A percentile compares a stretch with the other conserved stretches of the same genome.
These are phyloP conservation scores for Sporisorium iseilematis-ciliati DNA, from an alignment of 1,284 basidiomycete genomes.

Conservation along the genomic window DNA sequence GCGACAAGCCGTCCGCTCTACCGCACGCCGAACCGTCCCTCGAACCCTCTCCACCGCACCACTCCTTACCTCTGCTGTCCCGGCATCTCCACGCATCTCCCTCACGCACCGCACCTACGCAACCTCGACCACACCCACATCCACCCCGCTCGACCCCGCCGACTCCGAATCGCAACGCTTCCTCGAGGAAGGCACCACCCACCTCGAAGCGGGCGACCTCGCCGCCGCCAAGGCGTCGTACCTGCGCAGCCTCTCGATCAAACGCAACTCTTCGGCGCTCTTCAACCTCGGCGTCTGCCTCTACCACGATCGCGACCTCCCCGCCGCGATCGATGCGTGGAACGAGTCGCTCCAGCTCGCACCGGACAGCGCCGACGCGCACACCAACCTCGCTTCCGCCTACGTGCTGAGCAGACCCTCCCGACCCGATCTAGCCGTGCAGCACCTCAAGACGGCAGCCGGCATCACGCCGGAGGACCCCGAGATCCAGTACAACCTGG, in stretches of 20 bases:
- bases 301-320: conserved; percentile 81
- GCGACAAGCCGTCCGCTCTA: neutral
- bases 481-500: conserved; percentile 94
- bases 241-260: conserved; percentile 82
- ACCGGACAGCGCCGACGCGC: conserved; percentile 87
- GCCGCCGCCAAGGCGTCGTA: conserved; percentile 83
- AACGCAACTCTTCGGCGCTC: conserved; percentile 82
- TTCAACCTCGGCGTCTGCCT: conserved; percentile 90
- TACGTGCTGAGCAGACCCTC: conserved; percentile 88
- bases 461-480: conserved; percentile 89
- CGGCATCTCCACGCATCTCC: neutral
- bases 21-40: neutral
- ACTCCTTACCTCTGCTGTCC: neutral
- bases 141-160: conserved; percentile 83
- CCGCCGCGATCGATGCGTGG: conserved; percentile 60
- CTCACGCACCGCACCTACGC: conserved; percentile 75
- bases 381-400: conserved; percentile 93
- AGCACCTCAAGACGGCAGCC: conserved; percentile 80
- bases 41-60: conserved; percentile 7
- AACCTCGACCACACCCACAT: conserved; percentile 82
- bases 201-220: conserved; percentile 90
- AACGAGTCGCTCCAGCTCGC: conserved; percentile 74
- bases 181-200: conserved; percentile 86
- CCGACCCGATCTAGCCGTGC: conserved; percentile 87
- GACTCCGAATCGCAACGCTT: conserved; percentile 83